Base-by-base conservation (phyloP, 1,284 basidiomycete species). In the Takashimella koratensis region DNA sequence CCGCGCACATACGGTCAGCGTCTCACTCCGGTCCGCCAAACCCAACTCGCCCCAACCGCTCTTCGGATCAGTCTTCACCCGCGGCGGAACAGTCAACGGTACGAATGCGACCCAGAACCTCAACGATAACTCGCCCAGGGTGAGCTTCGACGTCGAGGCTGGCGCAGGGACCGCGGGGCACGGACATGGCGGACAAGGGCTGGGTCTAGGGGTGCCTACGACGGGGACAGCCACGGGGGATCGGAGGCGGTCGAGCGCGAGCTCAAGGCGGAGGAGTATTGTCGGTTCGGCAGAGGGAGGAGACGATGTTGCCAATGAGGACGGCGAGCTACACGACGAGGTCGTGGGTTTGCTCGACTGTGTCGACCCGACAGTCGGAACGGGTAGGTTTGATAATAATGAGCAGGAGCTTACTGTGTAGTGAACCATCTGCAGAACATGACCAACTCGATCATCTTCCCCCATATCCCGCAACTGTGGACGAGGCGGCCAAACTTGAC, bases 381-480 rank as follows among this genome's bases (percentile, higher is more conserved):
- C 70, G 2, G 62, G 70, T 73, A 25, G 50, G 65, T 63, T 0
- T 21, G 12, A 13, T 6, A 4, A n/a, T 0, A 13, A 47, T 19
- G 43, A n/a, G 39, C 4, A 40, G 20, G 19, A 45, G 27, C 50
- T 36, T 23, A 47, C 44, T 12, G 20, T 0, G 13, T 50, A 68
- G 74, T 76, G 12, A 71, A 71, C 50, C 65, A 72, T 43, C 58
- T 76, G 4, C 75, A 76, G 57, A 74, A 76, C 51, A 63, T 73
- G 30, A 70, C 73, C 6, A 76, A 76, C 53, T 65, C 63, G 2
- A 65, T 76, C 51, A 57, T 76, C 47, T 61, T 75, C n/a, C 75
- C 75, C 2, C 62, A 74, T 51, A 55, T 75, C 24, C 75, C 75
- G 0, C 47, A 52, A 25, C 52, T 75, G 22, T 75, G 70, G 67